A percentile compares a stretch with the other conserved stretches of the same genome.
phyloP scores from a whole-genome alignment of 192 early-diverging fungal species.

The Jimgerdemannia lactiflua region DNA sequence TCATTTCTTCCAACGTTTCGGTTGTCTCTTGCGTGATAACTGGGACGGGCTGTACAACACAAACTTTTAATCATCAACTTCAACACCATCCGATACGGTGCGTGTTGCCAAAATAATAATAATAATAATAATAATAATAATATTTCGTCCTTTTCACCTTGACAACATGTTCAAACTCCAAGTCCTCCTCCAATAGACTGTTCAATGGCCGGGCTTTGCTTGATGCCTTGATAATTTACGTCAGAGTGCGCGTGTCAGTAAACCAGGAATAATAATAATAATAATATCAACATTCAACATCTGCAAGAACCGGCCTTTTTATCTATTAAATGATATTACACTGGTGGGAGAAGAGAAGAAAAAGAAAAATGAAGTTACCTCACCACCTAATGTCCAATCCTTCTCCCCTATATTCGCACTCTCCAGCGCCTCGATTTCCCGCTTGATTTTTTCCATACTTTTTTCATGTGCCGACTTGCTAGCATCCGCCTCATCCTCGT shows the following conservation, averaged over 20 bases:
- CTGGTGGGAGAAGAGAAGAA: no score
- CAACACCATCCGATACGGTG: no score
- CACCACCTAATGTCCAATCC: constrained; percentile 91
- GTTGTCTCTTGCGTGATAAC: constrained; percentile 92
- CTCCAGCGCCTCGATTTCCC: constrained; percentile 82
- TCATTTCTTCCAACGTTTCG: constrained; percentile 85
- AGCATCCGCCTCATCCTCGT: constrained; percentile 42
- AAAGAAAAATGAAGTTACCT: constrained; percentile 29
- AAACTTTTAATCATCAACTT: no score
- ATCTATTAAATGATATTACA: no score
- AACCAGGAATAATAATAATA: neutral
- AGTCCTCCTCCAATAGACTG: constrained; percentile 89
- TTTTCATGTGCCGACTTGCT: constrained; percentile 77
- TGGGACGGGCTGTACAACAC: constrained; percentile 66
- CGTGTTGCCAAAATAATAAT: no score
- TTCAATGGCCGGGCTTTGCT: constrained; percentile 84
- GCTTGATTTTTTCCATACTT: constrained; percentile 64
- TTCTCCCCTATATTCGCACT: constrained; percentile 77
- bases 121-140: no score
- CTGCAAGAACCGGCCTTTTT: no score
- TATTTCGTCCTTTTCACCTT: constrained; percentile 39
- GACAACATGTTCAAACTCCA: constrained; percentile 87
- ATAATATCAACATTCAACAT: neutral
- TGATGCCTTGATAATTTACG: constrained; percentile 32
- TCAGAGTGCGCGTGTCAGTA: neutral